Evolutionary conservation across 352 stramenopile species (phyloP).

Genomic region (Paralagenidium karlingii): DNA sequence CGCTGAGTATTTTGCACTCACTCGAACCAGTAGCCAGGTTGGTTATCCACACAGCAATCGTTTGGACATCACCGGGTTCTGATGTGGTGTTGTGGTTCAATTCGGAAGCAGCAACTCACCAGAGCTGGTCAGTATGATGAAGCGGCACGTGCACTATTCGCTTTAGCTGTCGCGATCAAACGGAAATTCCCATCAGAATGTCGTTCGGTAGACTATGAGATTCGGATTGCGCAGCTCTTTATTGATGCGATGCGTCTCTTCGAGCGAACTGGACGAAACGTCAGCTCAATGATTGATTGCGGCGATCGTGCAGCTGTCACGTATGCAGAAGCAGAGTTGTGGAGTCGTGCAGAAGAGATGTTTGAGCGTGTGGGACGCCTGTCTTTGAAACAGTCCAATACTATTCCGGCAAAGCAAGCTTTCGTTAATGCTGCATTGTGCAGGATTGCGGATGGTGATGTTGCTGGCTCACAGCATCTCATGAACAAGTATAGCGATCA

Average conservation of each 20-base stretch:
- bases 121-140: slow-evolving; percentile 55
- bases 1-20: too few species aligned
- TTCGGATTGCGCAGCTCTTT: slow-evolving; percentile 32
- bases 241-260: slow-evolving; percentile 36
- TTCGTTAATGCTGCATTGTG: slow-evolving; percentile 50
- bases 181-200: slow-evolving; percentile 43
- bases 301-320: slow-evolving; percentile 26
- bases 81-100: not conserved
- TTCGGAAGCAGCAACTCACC: slow-evolving; percentile 27
- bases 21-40: slow-evolving; percentile 22
- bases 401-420: slow-evolving; percentile 26
- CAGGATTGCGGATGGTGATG: slow-evolving; percentile 37
- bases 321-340: slow-evolving; percentile 39
- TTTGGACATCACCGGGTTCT: not conserved
- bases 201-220: slow-evolving; percentile 13
- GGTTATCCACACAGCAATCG: not conserved
- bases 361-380: slow-evolving; percentile 44
- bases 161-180: slow-evolving; percentile 47
- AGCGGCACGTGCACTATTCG: slow-evolving; percentile 34
- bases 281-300: slow-evolving; percentile 32
- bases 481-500: slow-evolving; percentile 23
- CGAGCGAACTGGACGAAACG: slow-evolving; percentile 35
- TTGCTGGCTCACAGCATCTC: slow-evolving; percentile 39
- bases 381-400: slow-evolving; percentile 18
- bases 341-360: slow-evolving; percentile 30